phyloP scores from a whole-genome alignment of 495 filamentous ascomycete genomes.

The Aspergillus taichungensis region DNA sequence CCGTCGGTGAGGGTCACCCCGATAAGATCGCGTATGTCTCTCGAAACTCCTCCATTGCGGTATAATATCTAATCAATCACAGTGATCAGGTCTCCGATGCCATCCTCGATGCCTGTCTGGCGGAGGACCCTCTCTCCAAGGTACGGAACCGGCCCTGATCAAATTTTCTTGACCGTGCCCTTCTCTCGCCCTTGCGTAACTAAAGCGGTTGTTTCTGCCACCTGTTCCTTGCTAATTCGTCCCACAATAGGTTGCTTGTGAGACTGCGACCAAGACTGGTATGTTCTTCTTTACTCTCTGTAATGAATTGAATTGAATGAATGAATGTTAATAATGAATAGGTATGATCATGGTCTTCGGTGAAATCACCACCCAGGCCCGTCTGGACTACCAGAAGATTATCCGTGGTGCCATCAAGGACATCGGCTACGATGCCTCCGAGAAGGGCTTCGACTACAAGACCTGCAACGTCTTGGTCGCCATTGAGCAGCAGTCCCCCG shows the following conservation, averaged over 20 bases:
- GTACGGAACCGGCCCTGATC: conserved; percentile 20
- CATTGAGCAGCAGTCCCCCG: conserved; percentile 98
- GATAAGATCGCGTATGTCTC: conserved; percentile 81
- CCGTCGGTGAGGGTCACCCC: conserved; percentile 94
- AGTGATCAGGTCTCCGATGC: conserved; percentile 97
- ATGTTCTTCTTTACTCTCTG: conserved; percentile 13
- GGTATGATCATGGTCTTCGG: conserved; percentile 99
- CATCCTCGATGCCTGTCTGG: conserved; percentile 93
- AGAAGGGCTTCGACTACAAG: conserved; percentile 99
- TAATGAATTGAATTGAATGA: neutral
- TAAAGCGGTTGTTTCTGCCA: conserved; percentile 4
- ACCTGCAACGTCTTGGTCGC: conserved; percentile 97
- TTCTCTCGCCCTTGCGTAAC: conserved; percentile 1
- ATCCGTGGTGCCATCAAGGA: conserved; percentile 94
- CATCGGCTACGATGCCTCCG: conserved; percentile 93
- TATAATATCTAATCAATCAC: conserved; percentile 13
- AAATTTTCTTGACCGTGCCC: conserved; percentile 1
- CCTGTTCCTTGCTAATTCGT: neutral
- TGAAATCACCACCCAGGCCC: conserved; percentile 96
- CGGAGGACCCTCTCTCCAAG: conserved; percentile 93
- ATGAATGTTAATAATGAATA: conserved; percentile 10
- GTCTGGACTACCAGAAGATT: conserved; percentile 94
- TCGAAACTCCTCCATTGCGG: conserved; percentile 3
- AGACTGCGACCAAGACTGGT: conserved; percentile 98
- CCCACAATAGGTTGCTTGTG: conserved; percentile 63